Conservation (phyloP, 352 stramenopile genomes). For the Phytopythium ostracodes region DNA sequence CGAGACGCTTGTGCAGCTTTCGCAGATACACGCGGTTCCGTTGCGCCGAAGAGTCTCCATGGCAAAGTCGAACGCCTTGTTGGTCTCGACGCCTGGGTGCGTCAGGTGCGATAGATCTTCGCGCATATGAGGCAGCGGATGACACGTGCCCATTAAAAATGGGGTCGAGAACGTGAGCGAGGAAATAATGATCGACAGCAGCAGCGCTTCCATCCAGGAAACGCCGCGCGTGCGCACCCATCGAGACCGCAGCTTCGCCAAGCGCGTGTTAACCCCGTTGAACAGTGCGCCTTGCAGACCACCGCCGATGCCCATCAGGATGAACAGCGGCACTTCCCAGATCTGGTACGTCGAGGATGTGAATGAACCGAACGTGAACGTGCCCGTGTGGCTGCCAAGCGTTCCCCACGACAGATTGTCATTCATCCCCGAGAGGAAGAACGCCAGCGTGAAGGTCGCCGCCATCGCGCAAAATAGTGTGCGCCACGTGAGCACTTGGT, state of each 20-base stretch:
- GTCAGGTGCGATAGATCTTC: conserved; percentile 50
- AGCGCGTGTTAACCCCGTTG: conserved; percentile 57
- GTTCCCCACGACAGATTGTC: conserved; percentile 72
- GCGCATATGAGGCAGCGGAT: conserved; percentile 46
- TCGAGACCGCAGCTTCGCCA: conserved; percentile 42
- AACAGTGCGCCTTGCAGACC: conserved; percentile 84
- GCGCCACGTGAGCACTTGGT: conserved; percentile 76
- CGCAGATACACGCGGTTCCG: conserved; percentile 64
- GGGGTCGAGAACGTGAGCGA: conserved; percentile 58
- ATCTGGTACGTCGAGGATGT: conserved; percentile 77
- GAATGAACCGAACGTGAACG: conserved; percentile 71
- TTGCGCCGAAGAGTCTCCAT: conserved; percentile 71
- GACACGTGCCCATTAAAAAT: conserved; percentile 63
- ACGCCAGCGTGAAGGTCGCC: conserved; percentile 82
- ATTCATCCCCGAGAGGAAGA: conserved; percentile 77
- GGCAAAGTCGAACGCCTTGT: conserved; percentile 61
- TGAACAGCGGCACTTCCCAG: conserved; percentile 84
- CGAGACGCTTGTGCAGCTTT: conserved; percentile 46
- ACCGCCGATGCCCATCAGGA: conserved; percentile 81
- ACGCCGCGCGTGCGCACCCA: conserved; percentile 58
- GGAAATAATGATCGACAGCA: conserved; percentile 57
- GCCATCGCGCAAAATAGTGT: conserved; percentile 87
- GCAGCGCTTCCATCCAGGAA: conserved; percentile 52
- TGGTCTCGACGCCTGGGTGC: conserved; percentile 30
- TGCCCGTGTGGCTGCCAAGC: conserved; percentile 64